Evolutionary conservation across 75 land plant species (phyloP).

Genomic region (Pinus taeda): DNA sequence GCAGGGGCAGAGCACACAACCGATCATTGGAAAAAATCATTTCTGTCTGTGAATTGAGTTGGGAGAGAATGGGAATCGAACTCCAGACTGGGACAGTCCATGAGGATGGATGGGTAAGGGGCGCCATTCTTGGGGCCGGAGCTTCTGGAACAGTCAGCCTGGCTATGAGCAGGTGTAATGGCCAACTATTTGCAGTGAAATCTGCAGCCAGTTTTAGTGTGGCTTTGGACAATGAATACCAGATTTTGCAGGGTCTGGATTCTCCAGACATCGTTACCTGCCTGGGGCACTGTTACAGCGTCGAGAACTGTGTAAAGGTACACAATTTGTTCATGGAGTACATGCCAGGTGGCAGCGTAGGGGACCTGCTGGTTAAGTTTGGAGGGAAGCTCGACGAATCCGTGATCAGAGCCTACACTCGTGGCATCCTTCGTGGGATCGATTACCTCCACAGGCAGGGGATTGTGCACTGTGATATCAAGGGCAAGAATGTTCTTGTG

Average conservation of each 20-base stretch:
- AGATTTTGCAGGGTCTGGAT: slow-evolving; percentile 24
- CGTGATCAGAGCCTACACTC: slow-evolving; percentile 22
- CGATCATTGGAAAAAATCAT: too few relatives aligned
- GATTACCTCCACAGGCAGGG: slow-evolving; percentile 34
- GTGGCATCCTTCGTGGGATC: slow-evolving; percentile 34
- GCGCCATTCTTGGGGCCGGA: slow-evolving; percentile 41
- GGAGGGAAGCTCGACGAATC: slow-evolving; percentile 35
- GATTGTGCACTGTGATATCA: slow-evolving; percentile 68
- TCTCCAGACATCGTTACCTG: slow-evolving; percentile 37
- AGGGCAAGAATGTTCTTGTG: slow-evolving; percentile 52
- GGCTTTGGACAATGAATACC: slow-evolving; percentile 42
- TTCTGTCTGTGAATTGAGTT: too few relatives aligned
- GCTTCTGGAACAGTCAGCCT: slow-evolving; percentile 45
- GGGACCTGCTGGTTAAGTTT: slow-evolving; percentile 43
- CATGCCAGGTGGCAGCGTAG: slow-evolving; percentile 60
- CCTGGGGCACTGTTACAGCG: slow-evolving; percentile 23
- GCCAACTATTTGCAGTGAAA: slow-evolving; percentile 56
- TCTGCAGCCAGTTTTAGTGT: slow-evolving; percentile 11
- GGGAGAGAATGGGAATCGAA: not conserved
- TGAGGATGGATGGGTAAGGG: slow-evolving; percentile 33
- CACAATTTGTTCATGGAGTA: slow-evolving; percentile 51
- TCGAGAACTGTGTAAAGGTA: slow-evolving; percentile 26
- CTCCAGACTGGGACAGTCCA: too few relatives aligned
- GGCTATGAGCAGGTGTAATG: slow-evolving; percentile 33
- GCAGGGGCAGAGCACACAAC: too few relatives aligned